Base-by-base conservation (phyloP, 2,329 filamentous ascomycete genomes). In the Gliomastix tumulicola region DNA sequence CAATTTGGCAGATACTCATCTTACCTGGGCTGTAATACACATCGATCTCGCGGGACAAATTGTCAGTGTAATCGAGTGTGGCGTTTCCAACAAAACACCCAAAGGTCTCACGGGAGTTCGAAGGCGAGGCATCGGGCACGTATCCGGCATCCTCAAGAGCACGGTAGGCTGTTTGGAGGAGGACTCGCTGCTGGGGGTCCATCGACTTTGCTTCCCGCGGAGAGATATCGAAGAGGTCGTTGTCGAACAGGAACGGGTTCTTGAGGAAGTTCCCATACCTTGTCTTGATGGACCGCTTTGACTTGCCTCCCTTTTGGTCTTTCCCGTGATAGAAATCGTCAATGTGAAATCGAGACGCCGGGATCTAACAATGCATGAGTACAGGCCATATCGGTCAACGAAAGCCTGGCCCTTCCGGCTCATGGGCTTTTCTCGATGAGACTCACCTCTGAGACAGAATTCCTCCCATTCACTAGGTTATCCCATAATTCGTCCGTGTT, bases 131-230 rank as follows among this genome's bases (percentile, higher is more conserved):
- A 13, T 7, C 10, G n/a, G 7, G 11, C 8, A 43, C 44, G 28
- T 42, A 53, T 2, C 51, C 51, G 2, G 44, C 40, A 15, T 55
- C 42, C 37, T 59, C 55, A 4, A 64, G 40, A 1, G 57, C 57
- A 33, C 70, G 58, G 42, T 67, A 70, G 0, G 63, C 59, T 2
- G 49, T 51, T 42, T 68, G 58, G 6, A 66, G 51, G 5, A 58
- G 35, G 4, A 57, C 39, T 7, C 63, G 50, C 27, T 63, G 59
- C 39, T 65, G 59, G 9, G 63, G 63, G 40, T 67, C 63, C 45
- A 59, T 61, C 6, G 56, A 45, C 11, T 47, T 47, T 13, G 49
- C 51, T 49, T 65, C 62, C 5, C 54, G 51, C 6, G 56, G 44
- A 12, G 44, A 55, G n/a, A 57, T 58, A 21, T 55, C 53, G 51